Percentiles rank a stretch among this genome's conserved stretches.
Evolutionary conservation across 176 grass and related monocot genomes (phyloP).

Genomic region (Elaeis guineensis): DNA sequence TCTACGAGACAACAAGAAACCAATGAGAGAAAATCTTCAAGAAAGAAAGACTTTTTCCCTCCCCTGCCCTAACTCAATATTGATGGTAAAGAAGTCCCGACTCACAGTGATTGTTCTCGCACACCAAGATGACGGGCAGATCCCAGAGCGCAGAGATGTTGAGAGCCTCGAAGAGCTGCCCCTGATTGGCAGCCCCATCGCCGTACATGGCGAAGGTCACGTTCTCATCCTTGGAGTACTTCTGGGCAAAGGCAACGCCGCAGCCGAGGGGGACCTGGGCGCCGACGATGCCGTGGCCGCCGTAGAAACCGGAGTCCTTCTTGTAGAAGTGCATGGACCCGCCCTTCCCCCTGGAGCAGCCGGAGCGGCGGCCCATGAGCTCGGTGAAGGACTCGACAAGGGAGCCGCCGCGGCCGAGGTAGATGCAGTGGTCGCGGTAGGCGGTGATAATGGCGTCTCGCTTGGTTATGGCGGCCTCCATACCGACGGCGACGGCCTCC

Average conservation of each 20-base stretch:
- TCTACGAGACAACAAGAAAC: slow-evolving; percentile 26
- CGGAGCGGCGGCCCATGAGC: slow-evolving; percentile 77
- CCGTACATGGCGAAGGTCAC: slow-evolving; percentile 80
- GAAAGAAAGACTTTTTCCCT: no score
- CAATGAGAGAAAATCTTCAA: neutral
- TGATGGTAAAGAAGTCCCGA: neutral
- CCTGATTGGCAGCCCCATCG: slow-evolving; percentile 83
- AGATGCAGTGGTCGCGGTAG: slow-evolving; percentile 82
- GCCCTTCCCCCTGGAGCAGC: slow-evolving; percentile 68
- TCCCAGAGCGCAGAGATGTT: slow-evolving; percentile 96
- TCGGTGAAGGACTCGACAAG: slow-evolving; percentile 57
- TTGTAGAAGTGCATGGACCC: slow-evolving; percentile 98
- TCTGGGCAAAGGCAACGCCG: slow-evolving; percentile 76
- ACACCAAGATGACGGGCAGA: slow-evolving; percentile 69
- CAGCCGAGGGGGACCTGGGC: slow-evolving; percentile 77
- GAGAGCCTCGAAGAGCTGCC: slow-evolving; percentile 94
- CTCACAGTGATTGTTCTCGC: slow-evolving; percentile 99
- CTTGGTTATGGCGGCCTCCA: slow-evolving; percentile 65
- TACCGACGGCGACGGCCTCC: slow-evolving; percentile 70
- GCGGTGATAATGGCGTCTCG: slow-evolving; percentile 70
- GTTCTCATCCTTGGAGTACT: slow-evolving; percentile 58
- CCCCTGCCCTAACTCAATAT: no score
- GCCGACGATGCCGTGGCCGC: slow-evolving; percentile 82
- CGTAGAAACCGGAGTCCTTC: slow-evolving; percentile 63
- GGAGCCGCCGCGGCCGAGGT: slow-evolving; percentile 50